Conservation (phyloP, 352 stramenopile species). For the Globisporangium yorkense region DNA sequence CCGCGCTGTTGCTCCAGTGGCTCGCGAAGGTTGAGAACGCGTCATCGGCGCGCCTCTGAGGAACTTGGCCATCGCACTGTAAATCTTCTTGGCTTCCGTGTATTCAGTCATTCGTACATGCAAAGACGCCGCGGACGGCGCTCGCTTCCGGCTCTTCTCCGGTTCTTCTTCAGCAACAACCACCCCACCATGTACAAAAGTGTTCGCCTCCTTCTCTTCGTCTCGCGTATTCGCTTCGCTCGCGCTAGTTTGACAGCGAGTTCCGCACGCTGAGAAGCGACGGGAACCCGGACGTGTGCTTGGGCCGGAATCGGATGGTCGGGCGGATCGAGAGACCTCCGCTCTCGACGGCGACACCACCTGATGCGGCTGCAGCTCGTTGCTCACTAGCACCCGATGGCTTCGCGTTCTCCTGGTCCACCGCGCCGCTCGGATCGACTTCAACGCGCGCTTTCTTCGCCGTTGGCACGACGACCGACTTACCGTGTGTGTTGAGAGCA, state of each 20-base stretch:
- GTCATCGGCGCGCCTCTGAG: not conserved
- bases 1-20: constrained; percentile 6
- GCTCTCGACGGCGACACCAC: constrained; percentile 1
- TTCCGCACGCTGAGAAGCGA: constrained; percentile 30
- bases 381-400: not conserved
- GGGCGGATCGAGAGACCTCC: constrained; percentile 46
- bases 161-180: too few relatives aligned
- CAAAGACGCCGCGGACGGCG: not conserved
- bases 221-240: not conserved
- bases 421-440: not conserved
- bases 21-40: constrained; percentile 3
- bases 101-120: not conserved
- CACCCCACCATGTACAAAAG: constrained; percentile 2
- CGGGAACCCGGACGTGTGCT: constrained; percentile 33
- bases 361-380: too few relatives aligned
- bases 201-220: not conserved
- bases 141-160: not conserved
- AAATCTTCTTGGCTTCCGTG: not conserved
- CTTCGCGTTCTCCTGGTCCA: constrained; percentile 10
- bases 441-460: not conserved
- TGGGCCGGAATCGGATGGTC: constrained; percentile 65
- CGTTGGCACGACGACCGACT: constrained; percentile 10
- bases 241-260: not conserved
- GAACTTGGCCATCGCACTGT: not conserved
- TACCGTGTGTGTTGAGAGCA: constrained; percentile 21